Evolutionary conservation across 306 rosid genomes (phyloP), one percentile per base, ranked within the genome.

Genomic region (Fagus sylvatica): DNA sequence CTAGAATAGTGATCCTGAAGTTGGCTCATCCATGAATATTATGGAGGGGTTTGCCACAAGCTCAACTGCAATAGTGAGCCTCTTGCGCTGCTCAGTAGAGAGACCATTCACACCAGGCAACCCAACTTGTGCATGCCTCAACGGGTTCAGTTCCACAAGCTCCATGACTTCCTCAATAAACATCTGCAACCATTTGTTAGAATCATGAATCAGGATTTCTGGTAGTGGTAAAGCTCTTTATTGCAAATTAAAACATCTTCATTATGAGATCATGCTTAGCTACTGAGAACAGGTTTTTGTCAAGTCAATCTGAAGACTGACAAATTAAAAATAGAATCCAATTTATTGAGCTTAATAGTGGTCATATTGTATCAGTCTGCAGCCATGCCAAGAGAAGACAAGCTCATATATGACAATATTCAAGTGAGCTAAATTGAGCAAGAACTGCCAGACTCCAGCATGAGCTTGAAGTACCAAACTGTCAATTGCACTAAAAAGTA

Each of bases 11-110:
- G 84, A 71, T n/a, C 51, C 51, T 46, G 51, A 46, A 10, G 91
- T 87, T 41, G 87, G 91, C 74, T 87, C 91, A 66, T 85, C 91
- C 91, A 87, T 87, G 76, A 87, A 87, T 78, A 84, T 80, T 41
- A 87, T 85, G 34, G 91, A 84, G 41, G 91, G 91, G 64, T 87
- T 87, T 2, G 91, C 91, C 3, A 87, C 89, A 19, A 87, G 82
- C 72, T 87, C 89, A 39, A 87, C 87, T n/a, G 91, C 91, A 19
- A 87, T 87, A 1, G 91, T 87, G 6, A 87, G 78, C 81, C 91
- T 76, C 71, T 82, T 85, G 48, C 91, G 83, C 76, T 87, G 89
- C 78, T 87, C 91, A 7, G 84, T 85, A 3, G 91, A 87, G 51
- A 84, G 85, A 72, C 89, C 87, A 66, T 76, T 78, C 43, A 79